Evolutionary conservation across 2,329 filamentous ascomycete species (phyloP).

Genomic region (Colletotrichum sp.): DNA sequence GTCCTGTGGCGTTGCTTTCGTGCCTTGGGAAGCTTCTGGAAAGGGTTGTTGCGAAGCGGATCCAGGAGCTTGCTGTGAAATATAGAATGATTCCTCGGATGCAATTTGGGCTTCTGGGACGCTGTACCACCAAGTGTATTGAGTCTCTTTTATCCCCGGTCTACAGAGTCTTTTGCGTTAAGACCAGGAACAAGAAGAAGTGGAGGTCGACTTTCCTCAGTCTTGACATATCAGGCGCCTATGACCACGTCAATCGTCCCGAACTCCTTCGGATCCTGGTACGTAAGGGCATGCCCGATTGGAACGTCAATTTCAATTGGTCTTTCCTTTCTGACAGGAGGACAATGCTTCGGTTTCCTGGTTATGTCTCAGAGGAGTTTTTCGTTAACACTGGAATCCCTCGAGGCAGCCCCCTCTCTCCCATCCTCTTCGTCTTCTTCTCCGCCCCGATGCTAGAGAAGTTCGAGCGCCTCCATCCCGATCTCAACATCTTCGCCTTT

Average conservation of each 20-base stretch:
- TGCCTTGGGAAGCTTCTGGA: neutral
- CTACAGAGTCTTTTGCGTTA: neutral
- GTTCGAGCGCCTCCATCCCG: too few species aligned
- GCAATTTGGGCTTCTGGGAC: neutral
- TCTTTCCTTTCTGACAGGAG: neutral
- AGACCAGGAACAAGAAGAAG: neutral
- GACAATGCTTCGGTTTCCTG: neutral
- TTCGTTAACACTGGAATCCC: neutral
- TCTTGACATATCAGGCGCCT: neutral
- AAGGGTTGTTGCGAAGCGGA: neutral
- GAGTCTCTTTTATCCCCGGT: neutral
- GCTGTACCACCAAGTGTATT: neutral
- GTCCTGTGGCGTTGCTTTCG: neutral
- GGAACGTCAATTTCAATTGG: neutral
- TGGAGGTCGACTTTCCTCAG: neutral
- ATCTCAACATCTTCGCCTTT: neutral
- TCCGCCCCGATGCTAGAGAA: neutral
- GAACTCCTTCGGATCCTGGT: neutral
- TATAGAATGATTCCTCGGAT: neutral
- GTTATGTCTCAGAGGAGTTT: neutral
- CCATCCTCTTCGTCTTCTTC: constrained; percentile 4
- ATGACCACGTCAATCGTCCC: neutral
- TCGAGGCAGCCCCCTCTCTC: neutral
- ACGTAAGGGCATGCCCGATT: neutral
- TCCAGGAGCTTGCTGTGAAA: neutral